phyloP scores from a whole-genome alignment of 306 rosid species.

The Lablab purpureus region DNA sequence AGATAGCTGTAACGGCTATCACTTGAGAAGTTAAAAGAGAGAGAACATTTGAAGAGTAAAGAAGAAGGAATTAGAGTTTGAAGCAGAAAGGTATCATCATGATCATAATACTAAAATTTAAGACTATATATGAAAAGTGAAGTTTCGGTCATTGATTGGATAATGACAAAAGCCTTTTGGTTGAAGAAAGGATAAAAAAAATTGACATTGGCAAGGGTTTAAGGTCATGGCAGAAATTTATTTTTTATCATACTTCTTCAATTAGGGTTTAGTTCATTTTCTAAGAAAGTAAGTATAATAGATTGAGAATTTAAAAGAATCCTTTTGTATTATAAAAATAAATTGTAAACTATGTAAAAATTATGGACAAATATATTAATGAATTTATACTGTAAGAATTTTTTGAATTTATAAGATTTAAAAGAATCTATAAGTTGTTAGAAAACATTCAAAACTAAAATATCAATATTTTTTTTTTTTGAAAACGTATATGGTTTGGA shows the following conservation, averaged over 20 bases:
- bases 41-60: background rate
- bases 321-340: too few relatives aligned
- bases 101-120: background rate
- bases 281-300: too few relatives aligned
- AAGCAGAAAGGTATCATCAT: background rate
- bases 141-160: background rate
- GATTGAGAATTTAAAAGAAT: too few relatives aligned
- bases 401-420: too few relatives aligned
- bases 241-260: background rate
- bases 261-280: background rate
- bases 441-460: too few relatives aligned
- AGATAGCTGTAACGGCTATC: conserved; percentile 37
- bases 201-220: background rate
- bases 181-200: background rate
- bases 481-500: too few relatives aligned
- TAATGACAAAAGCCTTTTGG: background rate
- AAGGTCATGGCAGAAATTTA: background rate
- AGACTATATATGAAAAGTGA: background rate
- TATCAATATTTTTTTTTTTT: too few relatives aligned
- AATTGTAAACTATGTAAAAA: too few relatives aligned
- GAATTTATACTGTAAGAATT: too few relatives aligned
- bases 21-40: background rate
- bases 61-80: background rate
- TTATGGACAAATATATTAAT: too few relatives aligned
- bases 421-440: too few relatives aligned